These are phyloP conservation scores for Eucalyptus sideroxylon DNA, from an alignment of 345 rosid genomes.

Conservation along the genomic window DNA sequence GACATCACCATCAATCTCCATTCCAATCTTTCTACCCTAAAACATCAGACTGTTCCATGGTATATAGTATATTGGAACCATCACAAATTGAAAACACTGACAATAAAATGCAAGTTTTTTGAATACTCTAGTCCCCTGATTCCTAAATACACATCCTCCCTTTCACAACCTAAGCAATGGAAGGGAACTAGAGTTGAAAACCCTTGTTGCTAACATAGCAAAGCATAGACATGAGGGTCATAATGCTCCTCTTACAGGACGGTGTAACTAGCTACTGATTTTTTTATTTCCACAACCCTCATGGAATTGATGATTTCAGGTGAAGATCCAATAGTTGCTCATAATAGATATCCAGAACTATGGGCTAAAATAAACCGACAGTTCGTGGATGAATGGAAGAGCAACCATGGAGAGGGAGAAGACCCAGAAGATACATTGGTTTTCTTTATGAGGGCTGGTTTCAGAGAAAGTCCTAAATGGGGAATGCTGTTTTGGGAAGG, in stretches of 20 bases:
- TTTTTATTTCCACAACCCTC: neutral
- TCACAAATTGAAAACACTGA: neutral
- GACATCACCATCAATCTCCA: neutral
- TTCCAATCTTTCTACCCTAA: neutral
- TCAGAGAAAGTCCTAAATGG: conserved; percentile 61
- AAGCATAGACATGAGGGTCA: neutral
- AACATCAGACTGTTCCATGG: neutral
- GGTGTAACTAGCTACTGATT: neutral
- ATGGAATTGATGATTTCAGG: conserved; percentile 12
- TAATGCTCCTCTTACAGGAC: neutral
- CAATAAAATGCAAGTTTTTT: neutral
- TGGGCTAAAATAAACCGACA: conserved; percentile 69
- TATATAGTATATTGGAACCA: neutral
- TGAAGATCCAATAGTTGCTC: conserved; percentile 61
- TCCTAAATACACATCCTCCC: neutral
- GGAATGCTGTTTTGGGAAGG: conserved; percentile 82
- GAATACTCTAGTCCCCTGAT: neutral
- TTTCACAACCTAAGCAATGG: neutral
- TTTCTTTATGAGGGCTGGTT: conserved; percentile 73
- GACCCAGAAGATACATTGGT: conserved; percentile 34
- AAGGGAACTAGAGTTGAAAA: neutral
- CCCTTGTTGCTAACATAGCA: neutral
- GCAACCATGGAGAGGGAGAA: conserved; percentile 3
- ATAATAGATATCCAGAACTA: conserved; percentile 67
- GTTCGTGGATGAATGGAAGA: conserved; percentile 59